A percentile compares a stretch with the other conserved stretches of the same genome.
These are phyloP conservation scores for Nitzschia palea DNA, from an alignment of 108 stramenopile genomes.

Conservation along the genomic window DNA sequence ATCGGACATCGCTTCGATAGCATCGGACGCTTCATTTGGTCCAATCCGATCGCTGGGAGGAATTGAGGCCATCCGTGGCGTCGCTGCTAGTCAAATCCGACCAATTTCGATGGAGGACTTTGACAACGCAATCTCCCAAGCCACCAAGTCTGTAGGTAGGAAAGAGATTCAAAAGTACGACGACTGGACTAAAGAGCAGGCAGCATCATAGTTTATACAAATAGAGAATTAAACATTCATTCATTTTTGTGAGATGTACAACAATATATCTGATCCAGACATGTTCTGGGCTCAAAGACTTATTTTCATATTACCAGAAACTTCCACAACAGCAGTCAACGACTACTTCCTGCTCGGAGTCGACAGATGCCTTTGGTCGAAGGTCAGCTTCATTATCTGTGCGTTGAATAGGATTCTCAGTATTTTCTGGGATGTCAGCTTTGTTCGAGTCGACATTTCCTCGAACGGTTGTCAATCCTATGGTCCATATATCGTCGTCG, in stretches of 20 bases:
- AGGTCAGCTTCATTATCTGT: neutral
- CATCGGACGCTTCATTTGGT: conserved; percentile 64
- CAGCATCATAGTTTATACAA: conserved; percentile 10
- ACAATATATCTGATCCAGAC: neutral
- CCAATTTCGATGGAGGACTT: conserved; percentile 58
- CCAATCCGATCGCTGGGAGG: conserved; percentile 52
- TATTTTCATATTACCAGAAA: conserved; percentile 8
- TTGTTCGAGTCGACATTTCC: neutral
- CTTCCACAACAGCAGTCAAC: conserved; percentile 1
- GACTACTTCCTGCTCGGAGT: neutral
- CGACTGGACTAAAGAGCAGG: conserved; percentile 56
- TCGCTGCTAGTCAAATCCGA: conserved; percentile 37
- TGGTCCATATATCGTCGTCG: neutral
- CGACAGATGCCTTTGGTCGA: neutral
- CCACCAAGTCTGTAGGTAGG: conserved; percentile 52
- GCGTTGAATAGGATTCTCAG: conserved; percentile 1
- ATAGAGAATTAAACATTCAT: neutral
- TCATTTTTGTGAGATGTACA: neutral
- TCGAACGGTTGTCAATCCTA: neutral
- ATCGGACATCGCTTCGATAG: conserved; percentile 64
- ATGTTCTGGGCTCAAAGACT: neutral
- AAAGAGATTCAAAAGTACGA: conserved; percentile 45
- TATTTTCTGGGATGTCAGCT: neutral
- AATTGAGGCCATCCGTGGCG: conserved; percentile 49
- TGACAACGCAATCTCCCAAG: conserved; percentile 44